Evolutionary conservation across 1,139 yeast genomes (phyloP).

Genomic region (Magnusiomyces paraingens): DNA sequence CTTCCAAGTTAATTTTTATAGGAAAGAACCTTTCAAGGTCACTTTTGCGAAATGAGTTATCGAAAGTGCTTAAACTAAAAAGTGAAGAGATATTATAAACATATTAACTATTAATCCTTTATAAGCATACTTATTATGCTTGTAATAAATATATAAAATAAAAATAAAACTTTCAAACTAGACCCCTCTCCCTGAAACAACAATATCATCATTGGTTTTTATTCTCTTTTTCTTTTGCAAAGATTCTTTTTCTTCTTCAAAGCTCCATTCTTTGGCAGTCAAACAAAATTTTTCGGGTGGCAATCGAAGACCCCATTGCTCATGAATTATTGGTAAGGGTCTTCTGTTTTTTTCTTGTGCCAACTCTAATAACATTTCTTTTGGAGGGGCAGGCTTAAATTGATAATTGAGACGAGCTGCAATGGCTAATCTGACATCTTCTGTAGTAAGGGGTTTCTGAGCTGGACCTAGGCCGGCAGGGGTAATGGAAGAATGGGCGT

Average conservation of each 20-base stretch:
- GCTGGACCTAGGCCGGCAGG: slow-evolving; percentile 39
- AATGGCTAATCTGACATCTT: slow-evolving; percentile 85
- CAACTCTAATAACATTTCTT: slow-evolving; percentile 79
- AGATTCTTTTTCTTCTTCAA: slow-evolving; percentile 43
- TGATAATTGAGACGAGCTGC: slow-evolving; percentile 92
- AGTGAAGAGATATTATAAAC: slow-evolving; percentile 66
- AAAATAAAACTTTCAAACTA: background rate
- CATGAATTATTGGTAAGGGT: slow-evolving; percentile 86
- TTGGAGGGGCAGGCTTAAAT: slow-evolving; percentile 93
- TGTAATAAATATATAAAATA: slow-evolving; percentile 30
- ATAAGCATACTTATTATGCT: slow-evolving; percentile 96
- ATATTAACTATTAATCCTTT: slow-evolving; percentile 88
- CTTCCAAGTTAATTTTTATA: slow-evolving; percentile 48
- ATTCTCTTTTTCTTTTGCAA: slow-evolving; percentile 17
- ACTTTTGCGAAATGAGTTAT: slow-evolving; percentile 52
- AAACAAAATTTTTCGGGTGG: slow-evolving; percentile 98
- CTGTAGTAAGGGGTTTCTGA: slow-evolving; percentile 60
- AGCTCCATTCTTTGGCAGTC: slow-evolving; percentile 72
- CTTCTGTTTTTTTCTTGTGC: slow-evolving; percentile 89
- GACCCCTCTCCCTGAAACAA: slow-evolving; percentile 6
- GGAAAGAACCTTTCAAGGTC: slow-evolving; percentile 81
- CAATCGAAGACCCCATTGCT: slow-evolving; percentile 84
- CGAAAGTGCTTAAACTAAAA: background rate
- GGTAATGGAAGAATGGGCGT: slow-evolving; percentile 36
- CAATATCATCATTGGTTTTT: slow-evolving; percentile 15